Conservation (phyloP, 2,329 filamentous ascomycete species). For the Nemania sp. region DNA sequence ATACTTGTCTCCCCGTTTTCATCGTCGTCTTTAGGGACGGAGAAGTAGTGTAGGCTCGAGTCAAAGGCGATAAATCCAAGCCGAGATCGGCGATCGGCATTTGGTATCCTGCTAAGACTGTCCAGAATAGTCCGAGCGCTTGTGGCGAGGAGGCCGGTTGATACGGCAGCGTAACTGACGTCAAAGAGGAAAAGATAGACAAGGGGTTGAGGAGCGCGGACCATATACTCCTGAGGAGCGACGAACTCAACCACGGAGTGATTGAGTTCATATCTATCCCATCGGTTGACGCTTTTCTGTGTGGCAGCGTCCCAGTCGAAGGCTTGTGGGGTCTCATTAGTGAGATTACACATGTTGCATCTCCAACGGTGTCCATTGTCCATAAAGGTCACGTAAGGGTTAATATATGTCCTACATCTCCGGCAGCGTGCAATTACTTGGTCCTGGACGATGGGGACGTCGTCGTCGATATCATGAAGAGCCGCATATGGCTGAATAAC, state of each 20-base stretch:
- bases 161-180: constrained; percentile 90
- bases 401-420: constrained; percentile 96
- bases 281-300: constrained; percentile 91
- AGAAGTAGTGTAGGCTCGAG: constrained; percentile 95
- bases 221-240: constrained; percentile 99
- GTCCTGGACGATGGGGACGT: constrained; percentile 91
- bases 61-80: constrained; percentile 97
- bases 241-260: constrained; percentile 98
- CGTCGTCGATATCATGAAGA: constrained; percentile 92
- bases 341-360: constrained; percentile 99
- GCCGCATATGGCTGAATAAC: constrained; percentile 96
- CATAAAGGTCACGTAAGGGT: constrained; percentile 95
- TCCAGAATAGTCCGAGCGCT: constrained; percentile 93
- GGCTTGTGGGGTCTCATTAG: constrained; percentile 98
- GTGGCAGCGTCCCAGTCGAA: constrained; percentile 97
- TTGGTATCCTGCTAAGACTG: constrained; percentile 96
- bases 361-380: constrained; percentile 98
- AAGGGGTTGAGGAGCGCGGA: constrained; percentile 92
- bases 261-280: constrained; percentile 93
- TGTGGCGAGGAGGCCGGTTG: constrained; percentile 90
- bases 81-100: constrained; percentile 91
- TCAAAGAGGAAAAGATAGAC: constrained; percentile 97
- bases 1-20: constrained; percentile 88
- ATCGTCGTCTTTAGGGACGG: constrained; percentile 87
- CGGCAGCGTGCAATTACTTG: constrained; percentile 97